These are phyloP conservation scores for Venturia asperata DNA, from an alignment of 2,329 filamentous ascomycete species.

Conservation along the genomic window DNA sequence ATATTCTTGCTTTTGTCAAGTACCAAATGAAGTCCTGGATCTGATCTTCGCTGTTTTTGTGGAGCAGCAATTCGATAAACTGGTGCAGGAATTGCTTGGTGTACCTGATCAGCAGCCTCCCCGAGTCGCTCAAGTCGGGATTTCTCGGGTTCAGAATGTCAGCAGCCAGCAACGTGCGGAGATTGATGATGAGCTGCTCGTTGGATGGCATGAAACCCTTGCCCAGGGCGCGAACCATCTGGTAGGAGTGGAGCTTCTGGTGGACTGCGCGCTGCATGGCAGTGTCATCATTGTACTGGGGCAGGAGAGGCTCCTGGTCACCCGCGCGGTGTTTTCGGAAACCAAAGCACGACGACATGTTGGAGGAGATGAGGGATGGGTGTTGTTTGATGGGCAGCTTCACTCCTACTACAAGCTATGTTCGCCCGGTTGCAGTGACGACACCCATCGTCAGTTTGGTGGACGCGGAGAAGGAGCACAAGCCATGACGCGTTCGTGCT, in stretches of 20 bases:
- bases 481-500: not conserved
- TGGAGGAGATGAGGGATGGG: conserved; percentile 14
- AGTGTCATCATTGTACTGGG: conserved; percentile 77
- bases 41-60: conserved; percentile 80
- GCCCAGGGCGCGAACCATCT: conserved; percentile 76
- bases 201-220: conserved; percentile 90
- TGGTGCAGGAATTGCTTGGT: conserved; percentile 66
- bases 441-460: not conserved
- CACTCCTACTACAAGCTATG: too few species aligned
- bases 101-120: conserved; percentile 64
- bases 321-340: conserved; percentile 46
- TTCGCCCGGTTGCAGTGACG: not conserved
- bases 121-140: conserved; percentile 68
- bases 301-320: conserved; percentile 56
- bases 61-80: conserved; percentile 70
- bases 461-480: not conserved
- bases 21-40: conserved; percentile 92
- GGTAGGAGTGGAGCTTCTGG: conserved; percentile 86
- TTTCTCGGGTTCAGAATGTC: conserved; percentile 71
- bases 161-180: conserved; percentile 70
- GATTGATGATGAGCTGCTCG: conserved; percentile 70
- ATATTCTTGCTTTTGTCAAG: conserved; percentile 63
- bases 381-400: not conserved
- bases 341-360: conserved; percentile 60
- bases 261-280: conserved; percentile 68